Evolutionary conservation across 768 basidiomycete species (phyloP).

Genomic region (Coprinellus micaceus): DNA sequence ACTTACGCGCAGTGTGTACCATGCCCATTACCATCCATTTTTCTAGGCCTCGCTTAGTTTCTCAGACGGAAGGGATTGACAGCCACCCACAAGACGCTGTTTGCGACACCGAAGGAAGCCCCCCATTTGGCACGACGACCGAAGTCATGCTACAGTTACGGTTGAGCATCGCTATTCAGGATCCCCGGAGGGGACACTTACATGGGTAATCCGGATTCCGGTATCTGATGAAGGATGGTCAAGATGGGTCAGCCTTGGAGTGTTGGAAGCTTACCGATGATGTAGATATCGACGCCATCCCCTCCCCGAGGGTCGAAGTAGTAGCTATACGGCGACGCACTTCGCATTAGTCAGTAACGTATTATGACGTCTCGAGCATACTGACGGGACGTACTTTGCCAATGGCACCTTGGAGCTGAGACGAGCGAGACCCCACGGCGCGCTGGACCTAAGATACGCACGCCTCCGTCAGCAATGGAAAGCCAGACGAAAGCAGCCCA

Average conservation of each 20-base stretch:
- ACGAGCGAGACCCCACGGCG: constrained; percentile 30
- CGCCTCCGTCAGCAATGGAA: too few species aligned
- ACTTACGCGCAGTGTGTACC: constrained; percentile 13
- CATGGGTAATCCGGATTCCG: constrained; percentile 10
- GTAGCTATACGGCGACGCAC: constrained; percentile 21
- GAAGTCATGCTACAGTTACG: too few species aligned
- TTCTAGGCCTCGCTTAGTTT: too few species aligned
- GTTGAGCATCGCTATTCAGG: too few species aligned
- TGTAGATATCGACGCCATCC: constrained; percentile 16
- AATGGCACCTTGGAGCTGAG: constrained; percentile 15
- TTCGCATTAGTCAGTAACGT: constrained; percentile 7
- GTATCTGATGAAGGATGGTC: constrained; percentile 21
- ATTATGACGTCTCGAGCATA: too few species aligned
- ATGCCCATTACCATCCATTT: constrained; percentile 31
- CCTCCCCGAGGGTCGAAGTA: constrained; percentile 10
- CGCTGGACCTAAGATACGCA: constrained; percentile 21
- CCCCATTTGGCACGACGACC: constrained; percentile 36
- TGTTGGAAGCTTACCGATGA: constrained; percentile 9
- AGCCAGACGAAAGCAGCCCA: neutral
- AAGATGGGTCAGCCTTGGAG: too few species aligned
- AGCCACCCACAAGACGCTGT: neutral
- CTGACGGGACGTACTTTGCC: constrained; percentile 1
- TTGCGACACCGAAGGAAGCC: neutral
- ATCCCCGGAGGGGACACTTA: too few species aligned
- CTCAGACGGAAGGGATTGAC: neutral